Evolutionary conservation across 2,329 filamentous ascomycete species (phyloP).

Genomic region (Fusarium udum): DNA sequence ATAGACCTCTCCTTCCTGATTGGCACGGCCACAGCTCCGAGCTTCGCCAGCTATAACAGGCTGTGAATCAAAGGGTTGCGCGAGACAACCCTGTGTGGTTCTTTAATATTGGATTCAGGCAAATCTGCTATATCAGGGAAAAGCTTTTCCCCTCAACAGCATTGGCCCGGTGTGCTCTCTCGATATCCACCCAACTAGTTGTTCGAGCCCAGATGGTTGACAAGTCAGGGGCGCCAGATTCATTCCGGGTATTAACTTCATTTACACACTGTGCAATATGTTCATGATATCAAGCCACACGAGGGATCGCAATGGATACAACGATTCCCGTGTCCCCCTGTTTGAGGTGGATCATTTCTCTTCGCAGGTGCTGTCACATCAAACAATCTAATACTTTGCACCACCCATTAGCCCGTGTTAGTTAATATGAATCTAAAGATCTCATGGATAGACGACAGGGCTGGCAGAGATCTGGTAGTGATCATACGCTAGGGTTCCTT

Average conservation of each 20-base stretch:
- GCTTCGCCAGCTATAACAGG: not conserved
- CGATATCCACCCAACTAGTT: not conserved
- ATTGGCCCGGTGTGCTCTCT: not conserved
- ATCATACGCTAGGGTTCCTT: not conserved
- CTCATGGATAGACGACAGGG: not conserved
- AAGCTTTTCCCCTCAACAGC: too few species aligned
- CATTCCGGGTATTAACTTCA: too few species aligned
- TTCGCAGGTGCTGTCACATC: not conserved
- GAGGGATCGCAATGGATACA: accelerated
- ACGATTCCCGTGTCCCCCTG: not conserved
- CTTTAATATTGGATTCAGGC: not conserved
- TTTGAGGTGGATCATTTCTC: not conserved
- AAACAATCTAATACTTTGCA: not conserved
- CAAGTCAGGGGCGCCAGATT: not conserved
- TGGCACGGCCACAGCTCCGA: not conserved
- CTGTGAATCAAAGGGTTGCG: not conserved
- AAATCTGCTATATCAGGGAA: accelerated
- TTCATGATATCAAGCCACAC: accelerated
- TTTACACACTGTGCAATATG: not conserved
- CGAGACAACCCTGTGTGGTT: not conserved
- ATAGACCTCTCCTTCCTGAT: not conserved
- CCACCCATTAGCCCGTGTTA: not conserved
- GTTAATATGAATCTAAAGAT: too few species aligned
- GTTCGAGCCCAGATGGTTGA: too few species aligned
- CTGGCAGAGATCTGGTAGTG: not conserved